A percentile compares a stretch with the other conserved stretches of the same genome.
Conservation (phyloP, 1,139 yeast species). For the Kodamaea ohmeri region DNA sequence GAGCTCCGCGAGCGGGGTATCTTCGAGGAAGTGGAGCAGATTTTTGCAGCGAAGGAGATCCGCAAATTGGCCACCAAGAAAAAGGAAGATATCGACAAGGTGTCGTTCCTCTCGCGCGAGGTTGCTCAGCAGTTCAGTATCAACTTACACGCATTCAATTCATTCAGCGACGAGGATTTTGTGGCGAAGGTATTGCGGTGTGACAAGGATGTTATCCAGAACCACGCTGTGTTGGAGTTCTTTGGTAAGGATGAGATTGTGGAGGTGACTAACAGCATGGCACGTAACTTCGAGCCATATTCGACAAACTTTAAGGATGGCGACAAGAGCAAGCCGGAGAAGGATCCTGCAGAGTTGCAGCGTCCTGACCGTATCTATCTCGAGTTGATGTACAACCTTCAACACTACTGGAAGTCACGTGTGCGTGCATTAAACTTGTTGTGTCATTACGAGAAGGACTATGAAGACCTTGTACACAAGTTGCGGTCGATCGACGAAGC, state of each 20-base stretch:
- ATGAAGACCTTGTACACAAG: constrained; percentile 60
- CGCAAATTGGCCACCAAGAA: constrained; percentile 50
- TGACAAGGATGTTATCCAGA: constrained; percentile 54
- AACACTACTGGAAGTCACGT: constrained; percentile 79
- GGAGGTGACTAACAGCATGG: constrained; percentile 61
- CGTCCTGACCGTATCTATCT: constrained; percentile 75
- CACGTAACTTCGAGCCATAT: constrained; percentile 68
- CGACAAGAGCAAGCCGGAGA: constrained; percentile 54
- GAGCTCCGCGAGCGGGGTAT: constrained; percentile 66
- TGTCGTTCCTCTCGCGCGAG: constrained; percentile 65
- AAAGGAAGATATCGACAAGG: constrained; percentile 49
- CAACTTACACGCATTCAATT: constrained; percentile 62
- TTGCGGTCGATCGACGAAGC: constrained; percentile 64
- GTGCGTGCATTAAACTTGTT: constrained; percentile 65
- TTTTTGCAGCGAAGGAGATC: constrained; percentile 78
- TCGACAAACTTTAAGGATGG: constrained; percentile 43
- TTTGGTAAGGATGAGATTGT: constrained; percentile 65
- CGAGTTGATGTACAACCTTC: constrained; percentile 70
- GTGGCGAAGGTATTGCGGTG: constrained; percentile 59
- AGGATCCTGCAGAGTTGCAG: constrained; percentile 66
- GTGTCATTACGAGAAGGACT: constrained; percentile 65
- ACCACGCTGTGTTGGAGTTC: constrained; percentile 67
- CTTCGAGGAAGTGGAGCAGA: constrained; percentile 69
- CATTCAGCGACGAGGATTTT: constrained; percentile 53
- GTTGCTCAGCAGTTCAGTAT: constrained; percentile 78